Conservation (phyloP, 495 filamentous ascomycete genomes). For the Aspergillus hancockii region DNA sequence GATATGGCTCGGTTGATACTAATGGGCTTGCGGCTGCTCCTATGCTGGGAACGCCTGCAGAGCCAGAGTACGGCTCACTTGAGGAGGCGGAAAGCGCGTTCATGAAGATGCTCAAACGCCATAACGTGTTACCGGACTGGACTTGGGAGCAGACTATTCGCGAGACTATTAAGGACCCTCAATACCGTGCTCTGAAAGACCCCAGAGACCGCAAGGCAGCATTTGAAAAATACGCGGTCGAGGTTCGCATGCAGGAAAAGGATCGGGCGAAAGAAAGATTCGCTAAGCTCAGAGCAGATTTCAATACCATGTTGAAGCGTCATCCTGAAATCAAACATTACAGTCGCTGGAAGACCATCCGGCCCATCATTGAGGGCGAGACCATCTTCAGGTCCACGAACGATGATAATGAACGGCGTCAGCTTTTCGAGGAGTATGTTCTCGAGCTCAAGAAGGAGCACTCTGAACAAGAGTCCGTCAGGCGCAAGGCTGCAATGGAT, state of each 20-base stretch:
- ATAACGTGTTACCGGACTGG: conserved; percentile 86
- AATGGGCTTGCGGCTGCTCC: conserved; percentile 62
- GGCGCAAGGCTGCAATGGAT: conserved; percentile 81
- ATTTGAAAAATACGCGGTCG: conserved; percentile 93
- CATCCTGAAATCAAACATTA: conserved; percentile 98
- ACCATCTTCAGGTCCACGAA: conserved; percentile 90
- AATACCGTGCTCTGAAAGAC: conserved; percentile 92
- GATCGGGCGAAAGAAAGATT: conserved; percentile 93
- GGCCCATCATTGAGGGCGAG: conserved; percentile 92
- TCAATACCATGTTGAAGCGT: conserved; percentile 91
- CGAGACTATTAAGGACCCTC: conserved; percentile 86
- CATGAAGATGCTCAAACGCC: conserved; percentile 82
- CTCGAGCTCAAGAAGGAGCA: conserved; percentile 77
- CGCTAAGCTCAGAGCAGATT: conserved; percentile 90
- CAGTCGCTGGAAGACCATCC: conserved; percentile 95
- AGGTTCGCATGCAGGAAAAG: conserved; percentile 90
- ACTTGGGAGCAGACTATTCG: conserved; percentile 90
- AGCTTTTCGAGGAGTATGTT: conserved; percentile 94
- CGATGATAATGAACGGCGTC: conserved; percentile 84
- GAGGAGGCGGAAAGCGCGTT: conserved; percentile 96
- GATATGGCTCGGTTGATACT: conserved; percentile 55
- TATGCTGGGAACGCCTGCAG: conserved; percentile 63
- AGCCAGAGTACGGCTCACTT: conserved; percentile 79
- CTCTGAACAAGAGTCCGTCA: conserved; percentile 67
- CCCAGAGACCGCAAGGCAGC: conserved; percentile 88